Base-by-base conservation (phyloP, 2,329 filamentous ascomycete genomes). In the Hypoxylon sp. region DNA sequence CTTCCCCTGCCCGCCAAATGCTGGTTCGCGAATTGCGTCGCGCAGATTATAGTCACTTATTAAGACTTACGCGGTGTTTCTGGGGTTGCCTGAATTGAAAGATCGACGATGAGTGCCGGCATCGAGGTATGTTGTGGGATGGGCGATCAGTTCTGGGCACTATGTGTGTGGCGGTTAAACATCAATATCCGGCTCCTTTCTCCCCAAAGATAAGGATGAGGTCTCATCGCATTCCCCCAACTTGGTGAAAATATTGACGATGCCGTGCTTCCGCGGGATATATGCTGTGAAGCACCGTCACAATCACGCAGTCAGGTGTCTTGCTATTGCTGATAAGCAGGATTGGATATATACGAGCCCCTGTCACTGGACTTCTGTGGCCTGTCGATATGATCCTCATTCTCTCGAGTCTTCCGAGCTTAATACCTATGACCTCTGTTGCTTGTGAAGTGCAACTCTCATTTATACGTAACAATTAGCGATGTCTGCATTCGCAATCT, bases 101-200 rank as follows among this genome's bases (percentile, higher is more conserved):
- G 63, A 63, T 61, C 50, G 16, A 55, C 61, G 47, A 48, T 37
- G 30, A 57, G 25, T 60, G 27, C 48, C 21, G 52, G 41, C 21
- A 27, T 63, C 48, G 41, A 61, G 16, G 32, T 39, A 12, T 21
- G 19, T 39, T 60, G 47, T 14, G 23, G 32, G 51, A 39, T 37
- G 54, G 61, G 32, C 47, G 45, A 59, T 64, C 59, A 53, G 25
- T 39, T 68, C 60, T 63, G 47, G 65, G 65, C 61, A 65, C 47
- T 41, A 54, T 61, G 30, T 46, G 48, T 19, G 39, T 41, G 39
- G 51, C 53, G 62, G 68, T 47, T 65, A 68, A 65, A 65, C 19
- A 41, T 30, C 55, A 66, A 68, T 63, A 62, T 59, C 61, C 62
- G 59, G 62, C 32, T 47, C 27, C 19, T 23, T 53, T 45, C 41